phyloP scores from a whole-genome alignment of 208 protist genomes.

The Crithidia thermophila region DNA sequence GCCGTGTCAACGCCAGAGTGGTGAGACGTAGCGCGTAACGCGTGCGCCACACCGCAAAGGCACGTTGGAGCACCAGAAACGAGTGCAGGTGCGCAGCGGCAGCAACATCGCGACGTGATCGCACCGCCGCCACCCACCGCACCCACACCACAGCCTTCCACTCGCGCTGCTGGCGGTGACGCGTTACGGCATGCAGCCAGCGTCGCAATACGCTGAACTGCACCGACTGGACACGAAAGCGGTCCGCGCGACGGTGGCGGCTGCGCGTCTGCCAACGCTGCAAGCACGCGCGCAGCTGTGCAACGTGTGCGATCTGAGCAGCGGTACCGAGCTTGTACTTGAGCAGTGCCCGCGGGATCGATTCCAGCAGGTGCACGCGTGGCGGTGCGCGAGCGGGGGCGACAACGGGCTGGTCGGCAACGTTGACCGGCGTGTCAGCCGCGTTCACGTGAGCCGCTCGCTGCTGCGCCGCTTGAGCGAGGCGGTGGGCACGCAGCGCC shows the following conservation, averaged over 20 bases:
- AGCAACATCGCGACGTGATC: neutral
- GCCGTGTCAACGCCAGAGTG: constrained; percentile 7
- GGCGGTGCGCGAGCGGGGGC: neutral
- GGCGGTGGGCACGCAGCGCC: constrained; percentile 17
- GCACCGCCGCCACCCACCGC: constrained; percentile 12
- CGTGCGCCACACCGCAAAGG: constrained; percentile 15
- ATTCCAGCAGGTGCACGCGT: neutral
- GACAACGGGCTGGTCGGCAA: too few relatives aligned
- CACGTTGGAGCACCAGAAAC: constrained; percentile 4
- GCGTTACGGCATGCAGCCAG: constrained; percentile 16
- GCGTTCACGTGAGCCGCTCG: neutral
- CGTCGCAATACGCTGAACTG: constrained; percentile 2
- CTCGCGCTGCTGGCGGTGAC: neutral
- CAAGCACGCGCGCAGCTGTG: constrained; percentile 17
- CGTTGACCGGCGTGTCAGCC: neutral
- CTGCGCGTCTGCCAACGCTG: constrained; percentile 7
- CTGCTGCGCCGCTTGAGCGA: neutral
- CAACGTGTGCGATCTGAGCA: constrained; percentile 1
- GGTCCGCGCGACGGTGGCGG: constrained; percentile 12
- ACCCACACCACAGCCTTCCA: constrained; percentile 7
- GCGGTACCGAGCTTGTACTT: constrained; percentile 25
- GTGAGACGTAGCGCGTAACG: constrained; percentile 1
- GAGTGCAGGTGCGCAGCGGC: constrained; percentile 12
- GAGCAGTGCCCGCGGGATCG: constrained; percentile 8
- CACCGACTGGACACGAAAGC: constrained; percentile 3